Evolutionary conservation across 1,284 basidiomycete species (phyloP), one percentile per base, ranked within the genome.

Genomic region (Ceraceosorus guamensis): DNA sequence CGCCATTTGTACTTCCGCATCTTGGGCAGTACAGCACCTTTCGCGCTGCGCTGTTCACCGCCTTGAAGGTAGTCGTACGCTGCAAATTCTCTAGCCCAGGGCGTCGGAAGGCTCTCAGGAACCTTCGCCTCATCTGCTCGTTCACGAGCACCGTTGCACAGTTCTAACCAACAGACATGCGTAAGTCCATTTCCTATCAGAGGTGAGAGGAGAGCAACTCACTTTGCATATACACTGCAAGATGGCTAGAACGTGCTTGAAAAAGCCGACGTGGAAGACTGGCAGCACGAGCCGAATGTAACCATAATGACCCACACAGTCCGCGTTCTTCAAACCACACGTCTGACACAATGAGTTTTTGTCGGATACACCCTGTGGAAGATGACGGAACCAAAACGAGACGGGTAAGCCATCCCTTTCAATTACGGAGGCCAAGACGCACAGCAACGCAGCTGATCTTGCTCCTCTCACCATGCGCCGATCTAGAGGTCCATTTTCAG

Each of bases 231-330:
- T 70, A 71, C 88, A 88, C 76, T 98, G 95, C 0, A 98, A 82
- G 67, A 98, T 89, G 48, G 84, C 83, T 58, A 98, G 90, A 11
- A 87, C 89, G 62, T 96, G 91, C 73, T 92, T 91, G 81, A 98
- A 96, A 79, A 91, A 99, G 13, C 95, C 95, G 62, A 97, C 90
- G 76, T 98, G 78, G 67, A 97, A 98, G 11, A 97, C 92, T 0
- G 93, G 93, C 11, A 99, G 85, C 34, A 88, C 85, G 39, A 98
- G 83, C 57, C 75, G 75, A 68, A 77, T 76, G 61, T 76, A 77
- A 50, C 91, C 92, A 77, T 93, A 96, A 77, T 97, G 92, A 1
- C 95, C 95, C 5, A 97, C 92, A 76, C 95, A 99, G 65, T 96
- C 91, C 2, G 91, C 88, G 57, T 90, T 86, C 45, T 85, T 85